These are phyloP conservation scores for Coleophoma cylindrospora DNA, from an alignment of 2,329 filamentous ascomycete genomes.

Conservation along the genomic window DNA sequence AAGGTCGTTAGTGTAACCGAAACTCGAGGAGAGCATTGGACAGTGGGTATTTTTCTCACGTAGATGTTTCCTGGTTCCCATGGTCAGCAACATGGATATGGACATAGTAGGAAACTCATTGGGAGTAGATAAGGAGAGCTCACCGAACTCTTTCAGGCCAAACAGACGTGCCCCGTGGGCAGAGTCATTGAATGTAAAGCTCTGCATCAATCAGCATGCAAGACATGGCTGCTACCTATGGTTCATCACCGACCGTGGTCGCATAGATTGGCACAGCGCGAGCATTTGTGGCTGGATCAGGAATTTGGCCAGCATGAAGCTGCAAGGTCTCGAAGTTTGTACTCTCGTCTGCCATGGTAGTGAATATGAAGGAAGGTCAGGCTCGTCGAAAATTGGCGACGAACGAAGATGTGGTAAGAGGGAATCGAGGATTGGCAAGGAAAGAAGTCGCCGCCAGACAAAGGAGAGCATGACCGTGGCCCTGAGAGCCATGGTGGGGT, in stretches of 20 bases:
- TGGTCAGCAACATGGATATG: not conserved
- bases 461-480: no score
- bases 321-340: conserved; percentile 79
- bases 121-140: not conserved
- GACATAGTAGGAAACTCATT: not conserved
- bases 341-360: conserved; percentile 29
- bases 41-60: conserved; percentile 12
- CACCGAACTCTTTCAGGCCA: conserved; percentile 87
- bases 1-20: no score
- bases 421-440: no score
- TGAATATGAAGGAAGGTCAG: not conserved
- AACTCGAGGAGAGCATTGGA: no score
- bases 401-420: no score
- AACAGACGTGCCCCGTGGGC: conserved; percentile 94
- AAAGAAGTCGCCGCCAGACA: no score
- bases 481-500: no score
- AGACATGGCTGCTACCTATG: not conserved
- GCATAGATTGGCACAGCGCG: conserved; percentile 95
- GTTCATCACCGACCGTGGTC: conserved; percentile 53
- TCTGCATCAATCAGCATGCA: conserved; percentile 42
- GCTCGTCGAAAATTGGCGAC: no score
- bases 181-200: conserved; percentile 91
- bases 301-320: conserved; percentile 77
- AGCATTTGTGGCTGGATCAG: conserved; percentile 77
- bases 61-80: conserved; percentile 69